Evolutionary conservation across 163 green algal genomes (phyloP), one percentile per base, ranked within the genome.

Genomic region (Trebouxia gelatinosa): DNA sequence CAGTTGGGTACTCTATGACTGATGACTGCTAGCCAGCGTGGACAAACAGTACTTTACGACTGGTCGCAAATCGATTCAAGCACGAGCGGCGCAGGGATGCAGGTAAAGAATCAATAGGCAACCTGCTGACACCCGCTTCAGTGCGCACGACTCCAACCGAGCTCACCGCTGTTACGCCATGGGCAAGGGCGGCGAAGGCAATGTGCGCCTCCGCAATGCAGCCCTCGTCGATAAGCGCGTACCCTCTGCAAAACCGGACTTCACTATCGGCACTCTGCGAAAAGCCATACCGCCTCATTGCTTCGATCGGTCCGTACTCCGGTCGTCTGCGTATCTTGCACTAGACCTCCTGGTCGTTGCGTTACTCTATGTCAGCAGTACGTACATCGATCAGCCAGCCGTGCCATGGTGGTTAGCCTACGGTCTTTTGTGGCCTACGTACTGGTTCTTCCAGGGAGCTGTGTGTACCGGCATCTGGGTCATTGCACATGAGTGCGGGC

Each of bases 281-380:
- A 86, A 87, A 32, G 92, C 92, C 6, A 95, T 98, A 43, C 94
- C 93, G 19, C 51, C 76, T 37, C 89, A 97, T 70, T 97, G 94
- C 80, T 97, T 97, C 78, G 70, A 96, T 70, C 83, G 88, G 6
- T 90, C 79, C 1, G 13, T 85, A n/a, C 32, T 85, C 23, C 68
- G 51, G 0, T 92, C 83, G 19, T 83, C 83, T 7, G 75, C 77
- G 35, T 95, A 97, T 74, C 80, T 97, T 54, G 62, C 75, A 5
- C 51, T 51, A 0, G 90, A 95, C 76, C 58, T 93, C 5, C 13
- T 80, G 3, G 62, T 79, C n/a, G 77, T 92, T 21, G 80, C 80
- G 6, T 32, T 58, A 3, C 80, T 94, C 6, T 89, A 85, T 32
- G 82, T 75, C 13, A 70, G 62, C 31, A 87, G 80, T 32, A 88